Base-by-base conservation (phyloP, 345 rosid genomes). In the Populus euphratica region DNA sequence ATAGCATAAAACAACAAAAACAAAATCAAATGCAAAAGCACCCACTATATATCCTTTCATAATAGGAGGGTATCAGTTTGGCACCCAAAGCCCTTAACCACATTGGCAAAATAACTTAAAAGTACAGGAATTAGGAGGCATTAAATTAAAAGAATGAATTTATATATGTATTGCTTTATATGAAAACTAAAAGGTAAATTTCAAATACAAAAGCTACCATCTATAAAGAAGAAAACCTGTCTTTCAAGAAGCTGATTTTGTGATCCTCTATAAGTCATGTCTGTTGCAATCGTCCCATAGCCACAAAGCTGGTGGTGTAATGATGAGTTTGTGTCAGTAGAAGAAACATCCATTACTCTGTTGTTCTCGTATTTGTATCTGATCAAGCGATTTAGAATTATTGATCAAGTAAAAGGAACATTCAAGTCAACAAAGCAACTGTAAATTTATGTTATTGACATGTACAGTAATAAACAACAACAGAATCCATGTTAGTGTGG, bases 231-330 rank as follows among this genome's bases (percentile, higher is more conserved):
- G 66, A 49, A 73, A 68, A 93, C 94, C 90, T 94, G 98, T 91
- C 98, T 90, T 86, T 93, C 94, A 79, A 93, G 97, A 81, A 93
- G 97, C 82, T 93, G 97, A 80, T 92, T 91, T 75, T 92, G 92
- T 75, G 91, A 85, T 88, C 97, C 97, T 83, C 86, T 87, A 68
- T 93, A 91, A 80, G 92, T 83, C 68, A 82, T 73, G 70, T 90
- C 95, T 78, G 81, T 73, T 76, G 92, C 94, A 70, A 89, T 83
- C 83, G 82, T 90, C 77, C 89, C 95, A 81, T 88, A 89, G 66
- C 93, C 97, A 84, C 90, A 87, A 84, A 91, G 89, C 81, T 91
- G 94, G 81, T 87, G 86, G 74, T 87, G 87, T 72, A 91, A 83
- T 12, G 98, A 88, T 36, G 95, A 91, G 86, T 86, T 87, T 68